These are phyloP conservation scores for Vitis hybrid DNA, from an alignment of 177 flowering plant species.

Conservation along the genomic window DNA sequence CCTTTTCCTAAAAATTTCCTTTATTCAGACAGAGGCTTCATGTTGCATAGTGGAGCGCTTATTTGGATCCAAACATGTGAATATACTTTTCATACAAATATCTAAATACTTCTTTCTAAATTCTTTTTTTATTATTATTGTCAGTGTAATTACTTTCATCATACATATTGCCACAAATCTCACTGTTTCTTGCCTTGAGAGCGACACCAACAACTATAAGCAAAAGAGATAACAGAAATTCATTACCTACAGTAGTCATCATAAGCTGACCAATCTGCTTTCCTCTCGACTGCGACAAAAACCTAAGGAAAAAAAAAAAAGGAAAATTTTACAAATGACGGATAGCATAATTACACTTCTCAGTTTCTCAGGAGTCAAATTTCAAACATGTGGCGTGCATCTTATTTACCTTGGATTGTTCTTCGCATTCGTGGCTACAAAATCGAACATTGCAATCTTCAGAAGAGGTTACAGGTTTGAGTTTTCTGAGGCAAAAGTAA, in stretches of 20 bases:
- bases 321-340: not conserved
- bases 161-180: too few species aligned
- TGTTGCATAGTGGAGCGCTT: too few species aligned
- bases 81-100: too few species aligned
- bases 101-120: too few species aligned
- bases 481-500: conserved; percentile 63
- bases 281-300: conserved; percentile 60
- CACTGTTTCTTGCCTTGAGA: too few species aligned
- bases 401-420: conserved; percentile 45
- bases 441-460: conserved; percentile 27
- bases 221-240: conserved; percentile 2
- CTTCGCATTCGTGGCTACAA: conserved; percentile 59
- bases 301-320: conserved; percentile 32
- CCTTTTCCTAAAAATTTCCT: too few species aligned
- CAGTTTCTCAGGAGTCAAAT: conserved; percentile 16
- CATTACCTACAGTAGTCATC: conserved; percentile 77
- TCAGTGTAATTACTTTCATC: too few species aligned
- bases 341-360: not conserved
- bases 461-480: conserved; percentile 5
- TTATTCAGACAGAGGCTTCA: too few species aligned
- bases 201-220: not conserved
- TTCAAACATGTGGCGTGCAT: conserved; percentile 34
- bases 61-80: too few species aligned
- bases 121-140: too few species aligned
- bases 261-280: conserved; percentile 67